Evolutionary conservation across 1,139 yeast species (phyloP), one percentile per base, ranked within the genome.

Genomic region (Suhomyces wounanorum): DNA sequence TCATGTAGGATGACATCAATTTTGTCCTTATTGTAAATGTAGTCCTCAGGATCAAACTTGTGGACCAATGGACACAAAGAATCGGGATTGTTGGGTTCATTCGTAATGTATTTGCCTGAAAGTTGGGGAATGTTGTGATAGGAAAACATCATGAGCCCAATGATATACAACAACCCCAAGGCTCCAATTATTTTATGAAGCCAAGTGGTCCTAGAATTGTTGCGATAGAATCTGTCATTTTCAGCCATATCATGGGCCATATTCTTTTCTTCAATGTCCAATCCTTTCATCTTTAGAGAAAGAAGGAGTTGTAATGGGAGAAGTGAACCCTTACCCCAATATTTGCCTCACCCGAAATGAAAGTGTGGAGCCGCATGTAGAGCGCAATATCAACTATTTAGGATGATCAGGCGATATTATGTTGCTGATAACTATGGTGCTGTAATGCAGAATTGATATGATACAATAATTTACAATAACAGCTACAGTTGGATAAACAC

Each of bases 41-140:
- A 57, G 25, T 61, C 53, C 10, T 52, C 23, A 2, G 74, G 74
- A 47, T 71, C 66, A 6, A 70, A 39, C 49, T 72, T 72, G 4
- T 63, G 61, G 5, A 71, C 70, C 8, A 71, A 45, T 2, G 78
- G 78, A 54, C 78, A 73, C 16, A 70, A 59, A 11, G 66, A 56
- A 49, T 70, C 74, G 4, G 62, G 59, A 44, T 56, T 49, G 8
- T 46, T 8, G 18, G 50, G 49, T 10, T 42, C 33, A n/a, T 35
- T 23, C 18, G 28, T 4, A 13, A 33, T 31, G 13, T 4, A 37
- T 25, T 6, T 18, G 17, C 37, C 37, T 11, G 11, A 10, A 3
- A n/a, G 10, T 28, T 8, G 9, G 31, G 8, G 13, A 28, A 28
- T 10, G 13, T 14, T 13, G 13, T 31, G 36, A n/a, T 13, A 8